Percentiles rank a stretch among this genome's conserved stretches.
Conservation (phyloP, 2,329 filamentous ascomycete species). For the Phyllosticta ampelicida region DNA sequence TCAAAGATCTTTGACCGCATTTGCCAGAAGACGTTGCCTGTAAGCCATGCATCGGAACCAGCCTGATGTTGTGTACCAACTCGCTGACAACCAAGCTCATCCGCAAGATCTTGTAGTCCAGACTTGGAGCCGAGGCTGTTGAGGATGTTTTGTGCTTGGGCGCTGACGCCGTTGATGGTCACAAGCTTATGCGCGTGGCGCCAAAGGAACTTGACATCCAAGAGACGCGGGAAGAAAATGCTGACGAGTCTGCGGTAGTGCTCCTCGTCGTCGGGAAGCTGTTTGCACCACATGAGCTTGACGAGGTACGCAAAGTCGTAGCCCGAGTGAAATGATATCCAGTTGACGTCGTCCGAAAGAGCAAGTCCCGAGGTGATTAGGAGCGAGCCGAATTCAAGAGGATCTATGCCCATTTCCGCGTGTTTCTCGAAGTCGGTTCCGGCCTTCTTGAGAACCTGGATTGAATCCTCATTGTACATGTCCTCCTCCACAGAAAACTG, state of each 20-base stretch:
- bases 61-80: constrained; percentile 84
- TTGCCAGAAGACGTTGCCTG: constrained; percentile 89
- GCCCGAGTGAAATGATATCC: constrained; percentile 95
- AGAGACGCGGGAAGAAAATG: constrained; percentile 85
- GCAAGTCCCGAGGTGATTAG: constrained; percentile 88
- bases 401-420: constrained; percentile 77
- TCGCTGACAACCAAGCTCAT: constrained; percentile 82
- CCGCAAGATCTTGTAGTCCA: constrained; percentile 84
- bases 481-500: constrained; percentile 88
- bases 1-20: constrained; percentile 83
- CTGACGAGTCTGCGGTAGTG: constrained; percentile 84
- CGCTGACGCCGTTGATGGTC: constrained; percentile 36
- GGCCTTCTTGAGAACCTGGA: constrained; percentile 77
- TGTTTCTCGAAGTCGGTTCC: constrained; percentile 87
- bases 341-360: constrained; percentile 76
- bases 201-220: constrained; percentile 96
- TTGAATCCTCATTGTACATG: constrained; percentile 96
- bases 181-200: constrained; percentile 65
- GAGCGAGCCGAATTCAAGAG: constrained; percentile 75
- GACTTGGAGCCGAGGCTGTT: constrained; percentile 83
- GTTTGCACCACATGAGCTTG: constrained; percentile 77
- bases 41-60: constrained; percentile 86
- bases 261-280: constrained; percentile 77
- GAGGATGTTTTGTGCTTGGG: constrained; percentile 57
- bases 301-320: constrained; percentile 98